phyloP scores from a whole-genome alignment of 306 rosid genomes.

The Pyrus communis region DNA sequence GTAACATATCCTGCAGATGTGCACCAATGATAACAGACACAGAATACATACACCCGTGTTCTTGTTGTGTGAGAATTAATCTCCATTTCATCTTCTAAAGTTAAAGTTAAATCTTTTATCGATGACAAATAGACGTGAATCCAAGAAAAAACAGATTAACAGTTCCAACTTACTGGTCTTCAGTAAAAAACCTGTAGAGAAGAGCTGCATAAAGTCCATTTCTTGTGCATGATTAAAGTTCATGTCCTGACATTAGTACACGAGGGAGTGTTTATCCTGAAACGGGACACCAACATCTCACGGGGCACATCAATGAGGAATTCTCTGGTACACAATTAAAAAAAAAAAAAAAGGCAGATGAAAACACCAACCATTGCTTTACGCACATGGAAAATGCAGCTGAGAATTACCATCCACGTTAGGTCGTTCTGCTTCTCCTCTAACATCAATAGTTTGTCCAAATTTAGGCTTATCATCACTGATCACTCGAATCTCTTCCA shows the following conservation, averaged over 20 bases:
- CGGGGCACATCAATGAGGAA: neutral
- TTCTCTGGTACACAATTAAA: neutral
- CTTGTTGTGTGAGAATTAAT: neutral
- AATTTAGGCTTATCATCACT: constrained; percentile 2
- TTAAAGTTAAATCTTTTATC: neutral
- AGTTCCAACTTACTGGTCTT: constrained; percentile 1
- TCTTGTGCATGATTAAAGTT: constrained; percentile 1
- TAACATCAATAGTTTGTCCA: constrained; percentile 6
- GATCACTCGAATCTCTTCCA: constrained; percentile 15
- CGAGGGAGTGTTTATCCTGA: constrained; percentile 21
- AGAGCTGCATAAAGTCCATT: constrained; percentile 4
- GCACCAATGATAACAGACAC: neutral
- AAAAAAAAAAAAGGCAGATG: neutral
- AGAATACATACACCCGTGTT: neutral
- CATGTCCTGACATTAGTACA: constrained; percentile 8
- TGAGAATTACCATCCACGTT: constrained; percentile 9
- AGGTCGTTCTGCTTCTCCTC: constrained; percentile 18
- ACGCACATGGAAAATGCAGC: neutral
- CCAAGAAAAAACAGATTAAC: neutral
- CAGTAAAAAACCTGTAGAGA: neutral
- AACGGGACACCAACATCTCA: constrained; percentile 6
- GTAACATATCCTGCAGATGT: neutral
- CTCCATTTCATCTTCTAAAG: neutral
- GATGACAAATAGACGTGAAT: neutral
- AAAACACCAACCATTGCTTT: neutral